phyloP scores from a whole-genome alignment of 768 basidiomycete species.

The Suillus plorans region DNA sequence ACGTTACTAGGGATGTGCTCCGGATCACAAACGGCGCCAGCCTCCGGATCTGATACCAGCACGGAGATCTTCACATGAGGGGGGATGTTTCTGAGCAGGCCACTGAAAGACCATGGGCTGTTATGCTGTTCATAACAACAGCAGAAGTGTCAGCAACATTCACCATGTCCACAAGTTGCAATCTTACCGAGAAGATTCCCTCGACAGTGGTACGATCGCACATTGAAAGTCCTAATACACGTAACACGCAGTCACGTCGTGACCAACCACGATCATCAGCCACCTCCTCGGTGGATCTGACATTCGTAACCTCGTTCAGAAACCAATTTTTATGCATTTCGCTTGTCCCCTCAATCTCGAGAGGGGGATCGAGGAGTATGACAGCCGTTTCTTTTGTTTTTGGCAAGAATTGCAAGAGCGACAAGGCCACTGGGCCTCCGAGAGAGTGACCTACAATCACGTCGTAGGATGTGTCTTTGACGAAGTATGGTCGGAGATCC shows the following conservation, averaged over 20 bases:
- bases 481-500: conserved; percentile 16
- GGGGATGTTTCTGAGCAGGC: conserved; percentile 2
- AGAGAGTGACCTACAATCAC: conserved; percentile 21
- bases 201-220: conserved; percentile 5
- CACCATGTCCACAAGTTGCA: not conserved
- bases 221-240: conserved; percentile 3
- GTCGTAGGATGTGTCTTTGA: conserved; percentile 12
- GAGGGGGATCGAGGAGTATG: conserved; percentile 15
- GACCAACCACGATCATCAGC: conserved; percentile 18
- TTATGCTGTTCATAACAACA: conserved; percentile 7
- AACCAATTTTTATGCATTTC: not conserved
- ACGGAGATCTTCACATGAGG: conserved; percentile 16
- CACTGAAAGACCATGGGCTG: conserved; percentile 20
- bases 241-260: conserved; percentile 7
- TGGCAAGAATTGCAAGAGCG: conserved; percentile 17
- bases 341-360: not conserved
- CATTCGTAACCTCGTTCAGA: not conserved
- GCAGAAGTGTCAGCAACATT: not conserved
- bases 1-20: conserved; percentile 13
- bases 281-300: not conserved
- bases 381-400: conserved; percentile 3
- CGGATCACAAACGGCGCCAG: not conserved
- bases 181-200: not conserved
- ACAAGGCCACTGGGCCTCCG: conserved; percentile 14
- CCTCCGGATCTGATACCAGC: conserved; percentile 21